Base-by-base conservation (phyloP, 169 alveolate species). In the Plasmodium falciparum region DNA sequence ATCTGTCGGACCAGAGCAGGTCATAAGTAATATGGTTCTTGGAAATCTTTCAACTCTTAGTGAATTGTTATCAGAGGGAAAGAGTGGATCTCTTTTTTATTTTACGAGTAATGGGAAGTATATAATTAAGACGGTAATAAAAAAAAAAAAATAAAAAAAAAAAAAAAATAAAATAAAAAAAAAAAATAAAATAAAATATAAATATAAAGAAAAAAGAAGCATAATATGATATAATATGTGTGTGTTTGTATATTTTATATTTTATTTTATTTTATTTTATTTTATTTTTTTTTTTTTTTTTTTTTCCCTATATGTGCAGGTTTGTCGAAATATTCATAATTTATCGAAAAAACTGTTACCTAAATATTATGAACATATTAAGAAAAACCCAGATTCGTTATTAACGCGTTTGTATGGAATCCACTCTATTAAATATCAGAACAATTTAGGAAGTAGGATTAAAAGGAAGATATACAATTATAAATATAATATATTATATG, bases 1-100 rank as follows among this genome's bases (percentile, higher is more conserved):
- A 89, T 97, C 99, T 17, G 97, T 98, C 24, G 99, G 99, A 0
- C 99, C 99, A 4, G 99, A 98, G 91, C 99, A 97, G 89, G 94
- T 98, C 58, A 94, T 96, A 62, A 98, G 99, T 45, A 97, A 97
- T 80, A 95, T 98, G 97, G 96, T 97, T n/a, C 94, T 97, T 88
- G 99, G 99, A n/a, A 98, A 98, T 88, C 95, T 98, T 59, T 94
- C 98, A 61, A 96, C 99, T 3, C 94, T 98, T 63, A 96, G 98
- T 50, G 99, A 98, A 91, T 91, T 97, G 63, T 95, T 97, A 59
- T 95, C 99, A 7, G 98, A 98, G 80, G 99, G 99, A 11, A 97
- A 96, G 85, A 95, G 98, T 86, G 99, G 99, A 11, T 96, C 99
- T 9, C 97, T 98, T 75, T 98, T 98, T 88, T 98, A 98, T 92